Conservation (phyloP, 2,329 filamentous ascomycete genomes). For the Botrytis squamosa region DNA sequence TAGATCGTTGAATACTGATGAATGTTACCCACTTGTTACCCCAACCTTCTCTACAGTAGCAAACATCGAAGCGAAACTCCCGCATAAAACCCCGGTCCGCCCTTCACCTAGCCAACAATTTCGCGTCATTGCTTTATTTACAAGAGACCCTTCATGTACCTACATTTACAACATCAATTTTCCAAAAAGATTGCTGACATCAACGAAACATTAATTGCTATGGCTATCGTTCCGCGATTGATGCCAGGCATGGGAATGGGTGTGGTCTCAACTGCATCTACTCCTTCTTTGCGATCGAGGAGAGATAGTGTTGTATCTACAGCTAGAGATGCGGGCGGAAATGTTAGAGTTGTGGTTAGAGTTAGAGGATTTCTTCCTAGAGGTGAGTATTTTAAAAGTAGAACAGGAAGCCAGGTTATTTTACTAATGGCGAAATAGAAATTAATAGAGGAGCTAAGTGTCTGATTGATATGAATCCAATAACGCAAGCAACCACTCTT, state of each 20-base stretch:
- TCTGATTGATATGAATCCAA: slow-evolving; percentile 87
- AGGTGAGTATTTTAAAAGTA: slow-evolving; percentile 51
- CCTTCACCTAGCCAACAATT: slow-evolving; percentile 19
- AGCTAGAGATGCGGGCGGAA: slow-evolving; percentile 61
- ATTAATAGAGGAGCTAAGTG: slow-evolving; percentile 77
- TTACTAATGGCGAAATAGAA: slow-evolving; percentile 54
- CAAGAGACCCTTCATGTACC: slow-evolving; percentile 32
- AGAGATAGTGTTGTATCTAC: slow-evolving; percentile 62
- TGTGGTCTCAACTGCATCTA: slow-evolving; percentile 67
- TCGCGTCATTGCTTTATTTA: slow-evolving; percentile 16
- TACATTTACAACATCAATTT: slow-evolving; percentile 33
- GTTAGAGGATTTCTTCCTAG: slow-evolving; percentile 75
- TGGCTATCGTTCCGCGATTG: slow-evolving; percentile 45
- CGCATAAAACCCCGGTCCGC: not conserved
- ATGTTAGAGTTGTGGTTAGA: slow-evolving; percentile 79
- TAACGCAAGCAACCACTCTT: slow-evolving; percentile 80
- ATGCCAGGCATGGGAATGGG: slow-evolving; percentile 43
- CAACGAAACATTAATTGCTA: slow-evolving; percentile 41
- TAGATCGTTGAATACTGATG: not conserved
- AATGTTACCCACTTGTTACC: not conserved
- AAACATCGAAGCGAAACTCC: slow-evolving; percentile 9
- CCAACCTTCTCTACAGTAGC: not conserved
- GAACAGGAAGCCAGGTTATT: not conserved
- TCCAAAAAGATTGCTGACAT: slow-evolving; percentile 32
- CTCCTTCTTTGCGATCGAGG: slow-evolving; percentile 71